Conservation (phyloP, 1,284 basidiomycete species). For the Schizophyllum amplum region DNA sequence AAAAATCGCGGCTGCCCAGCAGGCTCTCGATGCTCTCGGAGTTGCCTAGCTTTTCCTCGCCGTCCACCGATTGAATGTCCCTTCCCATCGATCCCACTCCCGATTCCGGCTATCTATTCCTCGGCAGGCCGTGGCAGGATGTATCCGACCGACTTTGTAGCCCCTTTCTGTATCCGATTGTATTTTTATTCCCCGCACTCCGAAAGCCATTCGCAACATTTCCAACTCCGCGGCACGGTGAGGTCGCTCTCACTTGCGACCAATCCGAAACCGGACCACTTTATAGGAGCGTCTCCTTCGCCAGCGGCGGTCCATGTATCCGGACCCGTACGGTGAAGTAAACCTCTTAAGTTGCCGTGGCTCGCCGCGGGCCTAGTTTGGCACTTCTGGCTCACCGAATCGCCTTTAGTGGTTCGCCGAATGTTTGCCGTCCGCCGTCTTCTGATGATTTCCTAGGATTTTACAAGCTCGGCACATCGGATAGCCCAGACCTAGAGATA, state of each 20-base stretch:
- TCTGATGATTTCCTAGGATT: background rate
- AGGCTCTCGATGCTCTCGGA: background rate
- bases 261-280: too few relatives aligned
- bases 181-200: background rate
- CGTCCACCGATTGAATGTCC: background rate
- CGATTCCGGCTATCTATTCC: background rate
- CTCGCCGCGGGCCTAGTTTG: too few relatives aligned
- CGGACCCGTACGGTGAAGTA: too few relatives aligned
- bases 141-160: background rate
- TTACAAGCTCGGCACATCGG: background rate
- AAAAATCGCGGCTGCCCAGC: background rate
- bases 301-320: too few relatives aligned
- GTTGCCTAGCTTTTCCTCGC: background rate
- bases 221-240: background rate
- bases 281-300: too few relatives aligned
- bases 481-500: background rate
- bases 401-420: background rate
- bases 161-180: background rate
- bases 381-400: background rate
- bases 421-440: background rate
- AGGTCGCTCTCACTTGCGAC: background rate
- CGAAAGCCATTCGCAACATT: background rate
- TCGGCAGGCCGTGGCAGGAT: background rate
- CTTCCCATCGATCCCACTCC: background rate
- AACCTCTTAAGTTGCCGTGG: too few relatives aligned